These are phyloP conservation scores for Thermochaetoides dissita DNA, from an alignment of 2,329 filamentous ascomycete species.

Conservation along the genomic window DNA sequence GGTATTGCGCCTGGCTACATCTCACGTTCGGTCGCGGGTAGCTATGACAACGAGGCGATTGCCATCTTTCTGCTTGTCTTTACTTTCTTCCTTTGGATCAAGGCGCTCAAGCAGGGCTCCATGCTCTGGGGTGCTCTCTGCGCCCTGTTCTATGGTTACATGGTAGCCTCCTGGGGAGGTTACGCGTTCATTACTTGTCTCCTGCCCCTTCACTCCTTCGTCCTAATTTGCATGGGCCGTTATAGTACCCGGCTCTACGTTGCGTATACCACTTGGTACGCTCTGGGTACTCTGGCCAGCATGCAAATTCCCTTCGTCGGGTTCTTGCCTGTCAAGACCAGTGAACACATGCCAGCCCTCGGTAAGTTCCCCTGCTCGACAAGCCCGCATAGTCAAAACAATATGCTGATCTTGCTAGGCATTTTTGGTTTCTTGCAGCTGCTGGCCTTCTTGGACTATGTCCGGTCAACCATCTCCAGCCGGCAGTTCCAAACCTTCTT, in stretches of 20 bases:
- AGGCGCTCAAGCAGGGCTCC: conserved; percentile 89
- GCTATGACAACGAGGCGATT: conserved; percentile 99
- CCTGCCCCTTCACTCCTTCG: conserved; percentile 84
- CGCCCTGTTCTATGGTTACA: conserved; percentile 96
- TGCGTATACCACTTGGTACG: conserved; percentile 96
- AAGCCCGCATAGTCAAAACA: conserved; percentile 3
- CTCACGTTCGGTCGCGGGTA: conserved; percentile 90
- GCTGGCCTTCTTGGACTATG: conserved; percentile 80
- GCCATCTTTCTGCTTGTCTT: conserved; percentile 97
- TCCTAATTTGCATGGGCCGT: conserved; percentile 89
- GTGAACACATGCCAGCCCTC: conserved; percentile 94
- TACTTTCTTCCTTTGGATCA: conserved; percentile 98
- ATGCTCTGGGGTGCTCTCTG: conserved; percentile 93
- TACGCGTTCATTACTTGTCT: conserved; percentile 99
- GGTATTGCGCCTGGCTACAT: conserved; percentile 96
- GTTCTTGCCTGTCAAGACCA: conserved; percentile 89
- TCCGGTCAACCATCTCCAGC: conserved; percentile 74
- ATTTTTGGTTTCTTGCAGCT: conserved; percentile 94
- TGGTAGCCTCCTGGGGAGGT: conserved; percentile 98
- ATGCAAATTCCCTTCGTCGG: conserved; percentile 99
- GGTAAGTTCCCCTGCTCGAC: conserved; percentile 40
- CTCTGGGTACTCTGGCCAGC: conserved; percentile 84
- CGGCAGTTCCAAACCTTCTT: conserved; percentile 91
- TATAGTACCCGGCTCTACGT: conserved; percentile 92
- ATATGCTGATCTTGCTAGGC: conserved; percentile 34